These are phyloP conservation scores for Holtermanniella nyarrowii DNA, from an alignment of 768 basidiomycete species.

Conservation along the genomic window DNA sequence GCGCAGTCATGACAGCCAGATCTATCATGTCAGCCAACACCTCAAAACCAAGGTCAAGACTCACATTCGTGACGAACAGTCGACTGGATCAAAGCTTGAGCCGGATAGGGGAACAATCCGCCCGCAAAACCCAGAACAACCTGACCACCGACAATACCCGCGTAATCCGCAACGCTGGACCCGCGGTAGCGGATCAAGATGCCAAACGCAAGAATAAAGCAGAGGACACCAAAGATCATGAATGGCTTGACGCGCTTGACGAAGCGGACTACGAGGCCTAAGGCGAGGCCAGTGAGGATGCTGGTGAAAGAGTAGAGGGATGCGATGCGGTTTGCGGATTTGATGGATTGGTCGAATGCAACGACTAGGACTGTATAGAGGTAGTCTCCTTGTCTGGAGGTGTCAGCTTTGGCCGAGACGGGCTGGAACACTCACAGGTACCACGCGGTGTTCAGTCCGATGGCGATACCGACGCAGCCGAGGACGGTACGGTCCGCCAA, in stretches of 20 bases:
- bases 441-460: slow-evolving; percentile 31
- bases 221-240: slow-evolving; percentile 29
- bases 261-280: slow-evolving; percentile 32
- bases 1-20: slow-evolving; percentile 14
- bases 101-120: slow-evolving; percentile 31
- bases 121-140: slow-evolving; percentile 29
- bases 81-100: slow-evolving; percentile 27
- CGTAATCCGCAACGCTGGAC: slow-evolving; percentile 3
- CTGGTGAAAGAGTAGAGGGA: slow-evolving; percentile 35
- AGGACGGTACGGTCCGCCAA: slow-evolving; percentile 30
- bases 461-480: slow-evolving; percentile 32
- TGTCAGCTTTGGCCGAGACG: not conserved
- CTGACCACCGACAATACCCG: slow-evolving; percentile 26
- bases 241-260: slow-evolving; percentile 30
- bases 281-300: slow-evolving; percentile 26
- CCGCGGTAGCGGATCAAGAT: slow-evolving; percentile 31
- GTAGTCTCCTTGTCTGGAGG: slow-evolving; percentile 30
- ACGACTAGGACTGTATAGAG: slow-evolving; percentile 33
- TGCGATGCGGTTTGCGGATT: slow-evolving; percentile 27
- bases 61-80: slow-evolving; percentile 20
- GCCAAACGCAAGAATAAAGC: slow-evolving; percentile 34
- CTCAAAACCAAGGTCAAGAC: not conserved
- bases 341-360: slow-evolving; percentile 26
- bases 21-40: not conserved
- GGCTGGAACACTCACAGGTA: slow-evolving; percentile 5